phyloP scores from a whole-genome alignment of 768 basidiomycete genomes.

The Tephrocybe rancida region DNA sequence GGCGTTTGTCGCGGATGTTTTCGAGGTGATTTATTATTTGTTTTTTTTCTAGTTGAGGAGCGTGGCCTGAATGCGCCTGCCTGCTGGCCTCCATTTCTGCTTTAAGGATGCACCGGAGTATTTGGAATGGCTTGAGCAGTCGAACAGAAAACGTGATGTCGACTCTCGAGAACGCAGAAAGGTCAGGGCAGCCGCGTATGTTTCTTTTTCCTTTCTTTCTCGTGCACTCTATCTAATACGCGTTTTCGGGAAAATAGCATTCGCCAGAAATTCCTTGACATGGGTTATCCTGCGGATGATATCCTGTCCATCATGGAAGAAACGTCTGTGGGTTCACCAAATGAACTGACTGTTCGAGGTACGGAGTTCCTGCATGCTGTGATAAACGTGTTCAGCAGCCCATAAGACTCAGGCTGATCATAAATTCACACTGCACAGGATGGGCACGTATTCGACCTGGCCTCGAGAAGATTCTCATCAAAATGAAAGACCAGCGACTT shows the following conservation, averaged over 20 bases:
- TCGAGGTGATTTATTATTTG: background rate
- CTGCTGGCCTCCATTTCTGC: no score
- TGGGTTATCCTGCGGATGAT: constrained; percentile 22
- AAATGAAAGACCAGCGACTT: constrained; percentile 8
- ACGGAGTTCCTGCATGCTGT: background rate
- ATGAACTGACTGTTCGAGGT: constrained; percentile 30
- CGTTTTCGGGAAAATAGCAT: constrained; percentile 21
- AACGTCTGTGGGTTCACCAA: background rate
- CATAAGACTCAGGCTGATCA: no score
- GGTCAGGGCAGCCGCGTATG: constrained; percentile 13
- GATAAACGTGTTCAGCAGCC: background rate
- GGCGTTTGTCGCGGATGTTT: constrained; percentile 16
- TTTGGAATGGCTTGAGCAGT: constrained; percentile 6
- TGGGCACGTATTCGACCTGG: constrained; percentile 24
- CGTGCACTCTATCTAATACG: background rate
- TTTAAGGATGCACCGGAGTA: constrained; percentile 15
- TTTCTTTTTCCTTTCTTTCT: background rate
- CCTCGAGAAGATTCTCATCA: constrained; percentile 18
- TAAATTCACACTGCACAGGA: constrained; percentile 10
- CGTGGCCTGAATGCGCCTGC: no score
- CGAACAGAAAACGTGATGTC: background rate
- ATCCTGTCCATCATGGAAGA: background rate
- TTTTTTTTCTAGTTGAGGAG: no score
- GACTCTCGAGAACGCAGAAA: background rate
- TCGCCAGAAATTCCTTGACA: constrained; percentile 12